These are phyloP conservation scores for Leccinum sublutescens DNA, from an alignment of 768 basidiomycete species.

Conservation along the genomic window DNA sequence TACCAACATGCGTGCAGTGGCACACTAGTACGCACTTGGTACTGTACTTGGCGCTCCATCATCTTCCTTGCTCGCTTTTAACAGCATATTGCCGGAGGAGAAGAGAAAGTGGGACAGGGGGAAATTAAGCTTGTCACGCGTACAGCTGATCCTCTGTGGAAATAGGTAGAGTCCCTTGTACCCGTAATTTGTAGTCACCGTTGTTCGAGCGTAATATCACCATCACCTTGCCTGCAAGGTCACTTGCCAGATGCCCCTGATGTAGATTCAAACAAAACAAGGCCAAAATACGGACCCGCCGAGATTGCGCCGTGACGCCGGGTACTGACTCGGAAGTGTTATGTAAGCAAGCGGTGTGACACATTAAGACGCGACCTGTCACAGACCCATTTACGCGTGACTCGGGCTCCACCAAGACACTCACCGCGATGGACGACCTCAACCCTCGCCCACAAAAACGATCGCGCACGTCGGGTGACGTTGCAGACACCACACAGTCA, in stretches of 20 bases:
- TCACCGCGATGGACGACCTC: slow-evolving; percentile 23
- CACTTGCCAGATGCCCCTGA: too few relatives aligned
- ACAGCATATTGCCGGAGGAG: slow-evolving; percentile 43
- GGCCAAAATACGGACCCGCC: too few relatives aligned
- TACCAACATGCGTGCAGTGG: slow-evolving; percentile 57
- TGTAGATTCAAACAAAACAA: too few relatives aligned
- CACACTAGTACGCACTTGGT: slow-evolving; percentile 43
- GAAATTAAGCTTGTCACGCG: too few relatives aligned
- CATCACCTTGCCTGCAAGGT: too few relatives aligned
- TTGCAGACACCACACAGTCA: background rate
- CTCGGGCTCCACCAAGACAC: slow-evolving; percentile 2
- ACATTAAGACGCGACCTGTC: slow-evolving; percentile 28
- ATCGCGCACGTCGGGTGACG: slow-evolving; percentile 21
- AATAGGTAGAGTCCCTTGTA: too few relatives aligned
- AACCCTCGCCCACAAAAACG: slow-evolving; percentile 39
- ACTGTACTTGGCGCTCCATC: slow-evolving; percentile 39
- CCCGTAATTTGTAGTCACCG: too few relatives aligned
- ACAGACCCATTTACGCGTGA: slow-evolving; percentile 32
- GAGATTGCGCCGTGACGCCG: too few relatives aligned
- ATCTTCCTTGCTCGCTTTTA: slow-evolving; percentile 59
- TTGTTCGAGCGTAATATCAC: too few relatives aligned
- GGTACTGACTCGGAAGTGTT: too few relatives aligned
- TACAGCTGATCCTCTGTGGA: slow-evolving; percentile 1
- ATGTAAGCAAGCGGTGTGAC: background rate
- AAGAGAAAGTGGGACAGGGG: too few relatives aligned